Conservation (phyloP, 208 protist species). For the Trichomonas vaginalis region DNA sequence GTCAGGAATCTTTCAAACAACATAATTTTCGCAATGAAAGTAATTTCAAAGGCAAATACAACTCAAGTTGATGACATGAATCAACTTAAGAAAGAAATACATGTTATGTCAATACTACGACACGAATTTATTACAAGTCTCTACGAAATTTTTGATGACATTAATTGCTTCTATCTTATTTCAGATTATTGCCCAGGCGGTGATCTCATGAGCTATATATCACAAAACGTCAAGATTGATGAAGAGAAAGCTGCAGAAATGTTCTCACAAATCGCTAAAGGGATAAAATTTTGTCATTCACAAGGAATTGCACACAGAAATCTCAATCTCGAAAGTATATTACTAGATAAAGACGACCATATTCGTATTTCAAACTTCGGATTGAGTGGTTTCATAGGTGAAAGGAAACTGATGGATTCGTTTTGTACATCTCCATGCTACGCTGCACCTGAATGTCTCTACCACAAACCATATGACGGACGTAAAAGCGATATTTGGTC, state of each 20-base stretch:
- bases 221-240: not conserved
- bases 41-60: not conserved
- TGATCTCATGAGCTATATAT: not conserved
- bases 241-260: conserved; percentile 45
- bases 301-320: conserved; percentile 64
- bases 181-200: not conserved
- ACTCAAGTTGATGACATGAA: not conserved
- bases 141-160: not conserved
- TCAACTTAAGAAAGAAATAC: not conserved
- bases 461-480: not conserved
- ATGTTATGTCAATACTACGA: not conserved
- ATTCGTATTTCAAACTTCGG: not conserved
- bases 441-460: not conserved
- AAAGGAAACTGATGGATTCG: not conserved
- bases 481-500: not conserved
- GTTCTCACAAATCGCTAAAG: conserved; percentile 68
- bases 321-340: conserved; percentile 60
- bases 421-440: not conserved
- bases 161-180: not conserved
- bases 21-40: not conserved
- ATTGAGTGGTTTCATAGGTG: not conserved
- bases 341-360: too few species aligned
- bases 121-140: not conserved
- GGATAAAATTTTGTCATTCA: conserved; percentile 80
- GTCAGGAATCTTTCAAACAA: too few species aligned